These are phyloP conservation scores for Cryptococcus neoformans DNA, from an alignment of 1,284 basidiomycete species.

Conservation along the genomic window DNA sequence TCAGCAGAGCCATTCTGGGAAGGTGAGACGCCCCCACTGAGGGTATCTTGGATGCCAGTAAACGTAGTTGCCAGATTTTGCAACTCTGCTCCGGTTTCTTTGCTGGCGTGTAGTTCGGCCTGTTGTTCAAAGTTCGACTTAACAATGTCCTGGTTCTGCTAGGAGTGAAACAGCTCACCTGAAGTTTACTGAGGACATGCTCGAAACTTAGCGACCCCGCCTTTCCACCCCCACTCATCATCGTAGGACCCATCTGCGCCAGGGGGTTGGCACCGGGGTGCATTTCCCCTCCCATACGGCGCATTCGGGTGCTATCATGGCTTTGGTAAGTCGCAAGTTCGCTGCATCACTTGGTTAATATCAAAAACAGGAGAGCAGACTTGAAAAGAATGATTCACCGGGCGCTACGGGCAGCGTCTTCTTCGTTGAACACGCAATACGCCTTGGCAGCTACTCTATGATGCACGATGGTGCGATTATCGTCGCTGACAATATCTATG, in stretches of 20 bases:
- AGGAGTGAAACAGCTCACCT: constrained; percentile 34
- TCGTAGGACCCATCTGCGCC: constrained; percentile 26
- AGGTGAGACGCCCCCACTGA: constrained; percentile 76
- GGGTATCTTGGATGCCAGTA: constrained; percentile 86
- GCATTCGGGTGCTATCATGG: constrained; percentile 28
- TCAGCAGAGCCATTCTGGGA: constrained; percentile 48
- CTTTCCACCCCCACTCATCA: constrained; percentile 47
- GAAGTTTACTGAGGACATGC: constrained; percentile 52
- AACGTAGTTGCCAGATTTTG: constrained; percentile 76
- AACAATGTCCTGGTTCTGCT: neutral
- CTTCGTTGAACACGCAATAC: constrained; percentile 79
- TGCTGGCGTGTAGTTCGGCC: constrained; percentile 87
- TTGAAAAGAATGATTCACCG: constrained; percentile 25
- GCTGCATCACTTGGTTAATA: constrained; percentile 16
- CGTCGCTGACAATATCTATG: constrained; percentile 98
- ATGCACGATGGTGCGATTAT: constrained; percentile 97
- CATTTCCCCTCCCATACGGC: constrained; percentile 1
- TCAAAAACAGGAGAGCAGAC: neutral
- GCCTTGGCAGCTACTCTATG: constrained; percentile 97
- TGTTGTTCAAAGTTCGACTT: constrained; percentile 48
- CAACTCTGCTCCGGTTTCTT: constrained; percentile 89
- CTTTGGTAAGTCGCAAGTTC: constrained; percentile 43
- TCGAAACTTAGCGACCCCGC: constrained; percentile 51
- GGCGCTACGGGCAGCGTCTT: constrained; percentile 60
- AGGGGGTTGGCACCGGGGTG: constrained; percentile 6